A percentile compares a stretch with the other conserved stretches of the same genome.
These are phyloP conservation scores for Zygoascus sp. DNA, from an alignment of 1,139 yeast genomes.

Conservation along the genomic window DNA sequence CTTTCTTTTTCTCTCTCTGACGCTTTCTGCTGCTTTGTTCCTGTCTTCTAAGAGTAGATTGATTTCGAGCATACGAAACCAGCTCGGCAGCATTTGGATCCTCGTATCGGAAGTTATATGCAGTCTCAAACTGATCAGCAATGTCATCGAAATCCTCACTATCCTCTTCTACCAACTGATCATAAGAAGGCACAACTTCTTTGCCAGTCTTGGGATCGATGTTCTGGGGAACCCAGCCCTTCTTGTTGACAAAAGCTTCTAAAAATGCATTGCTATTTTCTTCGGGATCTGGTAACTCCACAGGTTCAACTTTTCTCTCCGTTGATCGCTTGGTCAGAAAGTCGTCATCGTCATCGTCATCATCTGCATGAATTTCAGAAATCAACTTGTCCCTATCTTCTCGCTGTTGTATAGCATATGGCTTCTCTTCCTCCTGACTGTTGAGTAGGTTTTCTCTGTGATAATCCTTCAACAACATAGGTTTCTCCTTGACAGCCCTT, in stretches of 20 bases:
- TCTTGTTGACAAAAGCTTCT: constrained; percentile 62
- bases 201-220: constrained; percentile 45
- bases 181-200: constrained; percentile 50
- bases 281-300: constrained; percentile 65
- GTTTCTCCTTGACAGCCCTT: constrained; percentile 33
- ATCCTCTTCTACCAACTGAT: constrained; percentile 48
- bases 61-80: constrained; percentile 93
- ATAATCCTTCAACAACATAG: constrained; percentile 85
- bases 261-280: constrained; percentile 63
- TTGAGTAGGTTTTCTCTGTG: constrained; percentile 76
- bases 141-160: constrained; percentile 91
- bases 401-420: constrained; percentile 65
- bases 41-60: constrained; percentile 84
- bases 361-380: constrained; percentile 60
- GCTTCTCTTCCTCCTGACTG: constrained; percentile 50
- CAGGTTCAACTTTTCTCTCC: constrained; percentile 33
- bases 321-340: constrained; percentile 56
- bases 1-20: constrained; percentile 69
- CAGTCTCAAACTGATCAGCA: constrained; percentile 84
- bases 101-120: constrained; percentile 91
- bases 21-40: constrained; percentile 71
- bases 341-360: constrained; percentile 44
- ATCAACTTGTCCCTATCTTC: constrained; percentile 71
- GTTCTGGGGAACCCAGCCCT: constrained; percentile 82
- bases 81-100: constrained; percentile 89